phyloP scores from a whole-genome alignment of 2,329 filamentous ascomycete genomes.

The Westerdykella sp. region DNA sequence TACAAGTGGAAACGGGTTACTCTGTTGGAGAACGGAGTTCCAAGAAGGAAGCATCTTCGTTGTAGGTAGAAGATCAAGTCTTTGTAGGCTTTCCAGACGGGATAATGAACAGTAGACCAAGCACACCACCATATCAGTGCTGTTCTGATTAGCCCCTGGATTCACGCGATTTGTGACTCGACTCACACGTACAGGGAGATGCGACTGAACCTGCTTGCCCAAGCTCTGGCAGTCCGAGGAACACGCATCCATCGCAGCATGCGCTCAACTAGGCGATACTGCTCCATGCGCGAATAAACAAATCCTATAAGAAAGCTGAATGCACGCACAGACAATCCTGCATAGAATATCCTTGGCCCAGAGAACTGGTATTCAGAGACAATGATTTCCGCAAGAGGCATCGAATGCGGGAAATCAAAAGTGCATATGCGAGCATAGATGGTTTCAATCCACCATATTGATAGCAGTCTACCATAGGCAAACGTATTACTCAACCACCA shows the following conservation, averaged over 20 bases:
- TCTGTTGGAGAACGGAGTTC: too few relatives aligned
- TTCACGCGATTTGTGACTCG: too few relatives aligned
- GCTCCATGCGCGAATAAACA: conserved; percentile 13
- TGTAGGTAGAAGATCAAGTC: conserved; percentile 25
- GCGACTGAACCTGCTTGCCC: too few relatives aligned
- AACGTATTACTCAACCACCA: conserved; percentile 19
- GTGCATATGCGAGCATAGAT: conserved; percentile 4
- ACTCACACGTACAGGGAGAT: too few relatives aligned
- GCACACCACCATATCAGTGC: too few relatives aligned
- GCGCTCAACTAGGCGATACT: conserved; percentile 23
- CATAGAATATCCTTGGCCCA: conserved; percentile 20
- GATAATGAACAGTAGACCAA: conserved; percentile 20
- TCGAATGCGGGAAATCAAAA: conserved; percentile 19
- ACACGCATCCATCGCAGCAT: conserved; percentile 18
- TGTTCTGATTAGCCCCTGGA: too few relatives aligned
- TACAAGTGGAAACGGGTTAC: too few relatives aligned
- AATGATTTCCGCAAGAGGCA: conserved; percentile 23
- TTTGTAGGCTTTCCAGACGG: conserved; percentile 27
- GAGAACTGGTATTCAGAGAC: conserved; percentile 16
- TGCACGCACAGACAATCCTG: conserved; percentile 21
- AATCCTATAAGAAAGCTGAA: conserved; percentile 18
- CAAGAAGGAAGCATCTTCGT: not conserved
- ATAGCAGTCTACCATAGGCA: conserved; percentile 17
- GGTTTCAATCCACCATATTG: not conserved
- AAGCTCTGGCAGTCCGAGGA: conserved; percentile 5